Evolutionary conservation across 2,329 filamentous ascomycete genomes (phyloP).

Genomic region (Trichoderma lentiforme): DNA sequence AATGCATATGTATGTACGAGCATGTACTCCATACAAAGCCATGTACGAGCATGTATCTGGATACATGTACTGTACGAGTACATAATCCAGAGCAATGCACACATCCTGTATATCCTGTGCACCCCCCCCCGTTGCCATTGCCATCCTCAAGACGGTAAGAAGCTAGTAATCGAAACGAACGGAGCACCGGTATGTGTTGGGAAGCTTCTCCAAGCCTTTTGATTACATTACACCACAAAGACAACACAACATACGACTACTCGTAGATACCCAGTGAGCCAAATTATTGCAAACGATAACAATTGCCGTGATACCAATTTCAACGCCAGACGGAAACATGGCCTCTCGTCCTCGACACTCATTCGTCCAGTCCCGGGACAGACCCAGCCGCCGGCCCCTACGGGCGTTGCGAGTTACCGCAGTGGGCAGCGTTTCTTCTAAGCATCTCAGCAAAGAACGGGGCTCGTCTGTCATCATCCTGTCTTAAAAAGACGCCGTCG

Average conservation of each 20-base stretch:
- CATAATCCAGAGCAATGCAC: not conserved
- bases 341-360: not conserved
- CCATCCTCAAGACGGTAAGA: not conserved
- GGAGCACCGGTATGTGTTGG: not conserved
- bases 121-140: not conserved
- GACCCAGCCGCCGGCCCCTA: not conserved
- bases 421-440: not conserved
- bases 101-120: not conserved
- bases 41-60: not conserved
- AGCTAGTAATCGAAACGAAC: not conserved
- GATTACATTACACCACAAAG: not conserved
- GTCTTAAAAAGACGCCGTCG: slow-evolving; percentile 9
- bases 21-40: not conserved
- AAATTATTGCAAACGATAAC: not conserved
- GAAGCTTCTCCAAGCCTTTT: not conserved
- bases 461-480: slow-evolving; percentile 5
- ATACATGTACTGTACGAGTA: not conserved
- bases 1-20: not conserved
- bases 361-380: not conserved
- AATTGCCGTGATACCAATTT: not conserved
- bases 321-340: not conserved
- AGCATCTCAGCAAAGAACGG: not conserved
- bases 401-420: slow-evolving; percentile 10
- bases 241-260: not conserved
- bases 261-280: not conserved